Conservation (phyloP, 2,329 filamentous ascomycete genomes). For the Apiospora aurea region DNA sequence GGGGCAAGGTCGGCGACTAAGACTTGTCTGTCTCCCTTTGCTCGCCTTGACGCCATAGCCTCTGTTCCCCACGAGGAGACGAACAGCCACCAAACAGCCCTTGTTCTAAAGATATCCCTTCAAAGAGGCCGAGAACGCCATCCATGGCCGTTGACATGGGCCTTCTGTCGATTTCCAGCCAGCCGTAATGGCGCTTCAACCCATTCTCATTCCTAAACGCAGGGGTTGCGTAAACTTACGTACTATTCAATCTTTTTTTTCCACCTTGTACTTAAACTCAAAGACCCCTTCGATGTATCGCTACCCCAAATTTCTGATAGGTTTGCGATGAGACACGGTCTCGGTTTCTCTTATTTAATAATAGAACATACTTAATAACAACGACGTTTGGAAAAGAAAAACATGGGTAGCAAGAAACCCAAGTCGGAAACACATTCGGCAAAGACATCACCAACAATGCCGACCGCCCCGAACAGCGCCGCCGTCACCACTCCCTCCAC, state of each 20-base stretch:
- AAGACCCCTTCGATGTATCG: not conserved
- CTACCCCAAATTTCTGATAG: not conserved
- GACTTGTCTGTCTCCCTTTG: not conserved
- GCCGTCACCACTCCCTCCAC: not conserved
- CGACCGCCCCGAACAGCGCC: not conserved
- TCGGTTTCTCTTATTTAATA: not conserved
- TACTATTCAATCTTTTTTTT: not conserved
- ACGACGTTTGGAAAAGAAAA: not conserved
- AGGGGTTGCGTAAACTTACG: not conserved
- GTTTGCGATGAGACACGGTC: not conserved
- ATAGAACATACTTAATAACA: not conserved
- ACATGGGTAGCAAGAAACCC: not conserved
- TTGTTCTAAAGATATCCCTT: conserved; percentile 21
- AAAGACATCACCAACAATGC: not conserved
- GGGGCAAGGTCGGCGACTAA: not conserved
- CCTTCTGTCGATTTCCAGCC: not conserved
- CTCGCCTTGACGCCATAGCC: not conserved
- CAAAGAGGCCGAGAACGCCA: conserved; percentile 12
- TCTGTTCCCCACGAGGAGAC: not conserved
- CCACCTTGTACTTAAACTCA: conserved; percentile 1
- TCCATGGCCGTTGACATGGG: not conserved
- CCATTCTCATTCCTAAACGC: not conserved
- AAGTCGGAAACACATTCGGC: not conserved
- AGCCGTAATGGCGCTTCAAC: not conserved
- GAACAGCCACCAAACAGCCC: not conserved